Evolutionary conservation across 306 rosid genomes (phyloP), one percentile per base, ranked within the genome.

Genomic region (Lablab purpureus): DNA sequence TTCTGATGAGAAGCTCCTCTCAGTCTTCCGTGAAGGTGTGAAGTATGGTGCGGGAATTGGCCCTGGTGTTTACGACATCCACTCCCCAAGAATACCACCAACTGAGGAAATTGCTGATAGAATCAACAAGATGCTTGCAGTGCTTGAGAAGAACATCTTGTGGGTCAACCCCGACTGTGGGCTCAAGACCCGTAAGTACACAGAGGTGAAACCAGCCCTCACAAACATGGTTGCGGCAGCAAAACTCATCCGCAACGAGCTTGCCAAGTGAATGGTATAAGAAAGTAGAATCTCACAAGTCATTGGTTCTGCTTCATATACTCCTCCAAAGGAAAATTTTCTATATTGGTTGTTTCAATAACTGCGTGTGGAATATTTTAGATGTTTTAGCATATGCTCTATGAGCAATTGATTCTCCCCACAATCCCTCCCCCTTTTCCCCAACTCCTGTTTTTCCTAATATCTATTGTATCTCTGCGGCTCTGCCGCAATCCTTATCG

Each of bases 151-250:
- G 76, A 93, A 93, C 87, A 86, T 93, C 70, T 90, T 93, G 85
- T 93, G 98, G 98, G 94, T 93, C 30, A 93, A 93, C 88, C 98
- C 98, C 1, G 98, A 93, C 82, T 93, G 98, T 83, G 98, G 98
- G 10, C 98, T 93, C 40, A 93, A 93, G 89, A 93, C 98, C 63
- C 98, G 98, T 56, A 93, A 93, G 85, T 93, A 93, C 77, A 0
- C 88, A 2, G 98, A 93, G 82, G 98, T 93, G 78, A 91, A 88
- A 82, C 91, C 98, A 21, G 98, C 98, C 11, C 94, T 93, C 66
- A 67, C 71, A 13, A 87, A 89, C 89, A 58, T 93, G 98, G 97
- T 93, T 67, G 92, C 85, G 3, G 98, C 98, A 11, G 92, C 97
- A 65, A 93, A 93, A 85, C 87, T 37, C 43, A 94, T 93, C 86